phyloP scores from a whole-genome alignment of 2,329 filamentous ascomycete genomes.

The Triangularia verruculosa region DNA sequence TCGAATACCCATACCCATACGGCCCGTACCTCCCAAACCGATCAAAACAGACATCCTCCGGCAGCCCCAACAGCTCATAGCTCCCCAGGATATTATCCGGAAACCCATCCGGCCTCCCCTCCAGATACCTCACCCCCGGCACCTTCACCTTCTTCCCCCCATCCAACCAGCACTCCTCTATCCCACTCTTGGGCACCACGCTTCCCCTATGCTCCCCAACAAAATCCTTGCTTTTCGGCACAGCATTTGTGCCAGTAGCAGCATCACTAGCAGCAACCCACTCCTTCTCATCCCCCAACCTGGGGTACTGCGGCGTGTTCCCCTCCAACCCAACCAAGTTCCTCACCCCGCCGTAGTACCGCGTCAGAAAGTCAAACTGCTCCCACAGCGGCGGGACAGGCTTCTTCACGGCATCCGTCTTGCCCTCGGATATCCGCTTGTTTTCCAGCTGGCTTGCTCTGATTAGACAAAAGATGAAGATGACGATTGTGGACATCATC shows the following conservation, averaged over 20 bases:
- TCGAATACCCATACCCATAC: conserved; percentile 85
- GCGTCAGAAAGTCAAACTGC: conserved; percentile 75
- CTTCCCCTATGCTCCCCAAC: conserved; percentile 38
- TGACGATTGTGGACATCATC: conserved; percentile 64
- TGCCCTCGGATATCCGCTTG: conserved; percentile 54
- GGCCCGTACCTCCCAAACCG: conserved; percentile 83
- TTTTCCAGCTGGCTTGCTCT: conserved; percentile 72
- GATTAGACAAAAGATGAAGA: conserved; percentile 75
- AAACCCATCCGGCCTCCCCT: conserved; percentile 78
- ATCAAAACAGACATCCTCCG: conserved; percentile 89
- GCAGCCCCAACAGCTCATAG: conserved; percentile 73
- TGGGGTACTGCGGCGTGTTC: conserved; percentile 80
- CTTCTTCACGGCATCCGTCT: conserved; percentile 54
- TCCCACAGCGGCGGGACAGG: conserved; percentile 74
- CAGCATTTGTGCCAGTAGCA: conserved; percentile 20
- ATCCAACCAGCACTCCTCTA: conserved; percentile 78
- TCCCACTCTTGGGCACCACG: conserved; percentile 45
- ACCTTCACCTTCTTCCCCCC: conserved; percentile 60
- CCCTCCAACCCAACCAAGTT: conserved; percentile 63
- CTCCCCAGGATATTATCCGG: conserved; percentile 85
- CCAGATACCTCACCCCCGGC: conserved; percentile 69
- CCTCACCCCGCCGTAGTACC: conserved; percentile 86
- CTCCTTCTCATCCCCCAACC: conserved; percentile 56
- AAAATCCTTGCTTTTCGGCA: conserved; percentile 55
- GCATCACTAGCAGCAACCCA: no score